These are phyloP conservation scores for Moesziomyces aphidis DNA, from an alignment of 1,284 basidiomycete species.

Conservation along the genomic window DNA sequence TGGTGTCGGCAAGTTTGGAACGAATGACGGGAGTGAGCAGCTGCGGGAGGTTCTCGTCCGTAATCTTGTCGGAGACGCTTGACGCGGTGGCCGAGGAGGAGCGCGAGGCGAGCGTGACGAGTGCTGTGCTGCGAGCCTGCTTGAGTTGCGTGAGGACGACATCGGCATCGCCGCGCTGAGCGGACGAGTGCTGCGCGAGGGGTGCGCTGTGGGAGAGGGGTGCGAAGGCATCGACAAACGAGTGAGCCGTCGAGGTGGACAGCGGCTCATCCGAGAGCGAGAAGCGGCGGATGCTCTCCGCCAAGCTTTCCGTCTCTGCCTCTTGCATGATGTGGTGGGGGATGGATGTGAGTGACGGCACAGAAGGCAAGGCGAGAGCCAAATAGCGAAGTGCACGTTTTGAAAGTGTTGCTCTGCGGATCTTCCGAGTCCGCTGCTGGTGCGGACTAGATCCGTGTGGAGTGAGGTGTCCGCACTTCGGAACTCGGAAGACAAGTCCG, in stretches of 20 bases:
- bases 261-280: constrained; percentile 41
- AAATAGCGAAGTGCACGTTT: too few species aligned
- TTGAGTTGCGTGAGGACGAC: constrained; percentile 6
- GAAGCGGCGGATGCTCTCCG: constrained; percentile 24
- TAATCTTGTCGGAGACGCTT: not conserved
- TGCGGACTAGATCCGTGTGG: too few species aligned
- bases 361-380: too few species aligned
- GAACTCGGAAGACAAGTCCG: constrained; percentile 2
- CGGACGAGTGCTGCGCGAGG: not conserved
- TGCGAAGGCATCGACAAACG: constrained; percentile 35
- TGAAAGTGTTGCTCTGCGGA: not conserved
- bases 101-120: constrained; percentile 31
- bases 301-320: constrained; percentile 15
- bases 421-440: not conserved
- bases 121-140: constrained; percentile 30
- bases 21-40: constrained; percentile 38
- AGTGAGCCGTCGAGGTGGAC: constrained; percentile 35
- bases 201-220: constrained; percentile 17
- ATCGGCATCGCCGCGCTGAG: not conserved
- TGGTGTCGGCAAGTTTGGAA: constrained; percentile 36
- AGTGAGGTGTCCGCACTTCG: not conserved
- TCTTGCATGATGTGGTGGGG: not conserved
- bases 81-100: constrained; percentile 22
- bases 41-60: constrained; percentile 32
- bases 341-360: too few species aligned